Evolutionary conservation across 495 filamentous ascomycete species (phyloP), one percentile per base, ranked within the genome.

Genomic region (Aspergillus sparsus): DNA sequence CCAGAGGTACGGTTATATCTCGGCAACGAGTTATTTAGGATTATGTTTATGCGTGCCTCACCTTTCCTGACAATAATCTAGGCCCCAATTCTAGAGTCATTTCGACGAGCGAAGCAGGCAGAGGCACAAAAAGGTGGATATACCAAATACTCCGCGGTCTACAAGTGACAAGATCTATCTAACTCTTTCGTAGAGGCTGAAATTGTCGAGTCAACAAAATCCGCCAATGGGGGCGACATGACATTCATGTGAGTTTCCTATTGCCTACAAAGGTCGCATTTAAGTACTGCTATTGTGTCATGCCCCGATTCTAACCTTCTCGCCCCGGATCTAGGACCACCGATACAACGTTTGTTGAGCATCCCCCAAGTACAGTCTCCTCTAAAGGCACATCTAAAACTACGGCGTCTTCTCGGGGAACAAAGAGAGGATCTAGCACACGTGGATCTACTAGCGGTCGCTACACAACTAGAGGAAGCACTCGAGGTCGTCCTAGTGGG

Each of bases 331-430:
- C 7, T 64, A 94, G 91, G 80, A 97, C 93, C 31, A 97, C 90
- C 32, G 94, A 97, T 72, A 96, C 92, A 12, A 92, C 91, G 11
- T 98, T 97, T 66, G 85, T 97, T 27, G 92, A 96, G 21, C 89
- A 97, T 69, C 92, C 92, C 13, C 85, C 89, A 1, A 84, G 81
- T 36, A 75, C 70, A 18, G 51, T 71, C 8, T 85, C 86, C 16
- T 85, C 87, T 6, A 90, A 87, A 71, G 76, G 83, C 5, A 72
- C 86, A 3, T 77, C 83, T n/a, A 89, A 85, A 62, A 86, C 87
- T 67, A 68, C 83, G 41, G 52, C 51, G 52, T 3, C 61, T 6
- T 64, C 62, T 11, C 63, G 68, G 27, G 67, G 68, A 32, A 53
- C 57, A 11, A 54, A 58, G 12, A 58, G 57, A 49, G 71, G 70